A percentile compares a stretch with the other conserved stretches of the same genome.
Evolutionary conservation across 306 rosid genomes (phyloP).

Genomic region (Ziziphus jujuba): DNA sequence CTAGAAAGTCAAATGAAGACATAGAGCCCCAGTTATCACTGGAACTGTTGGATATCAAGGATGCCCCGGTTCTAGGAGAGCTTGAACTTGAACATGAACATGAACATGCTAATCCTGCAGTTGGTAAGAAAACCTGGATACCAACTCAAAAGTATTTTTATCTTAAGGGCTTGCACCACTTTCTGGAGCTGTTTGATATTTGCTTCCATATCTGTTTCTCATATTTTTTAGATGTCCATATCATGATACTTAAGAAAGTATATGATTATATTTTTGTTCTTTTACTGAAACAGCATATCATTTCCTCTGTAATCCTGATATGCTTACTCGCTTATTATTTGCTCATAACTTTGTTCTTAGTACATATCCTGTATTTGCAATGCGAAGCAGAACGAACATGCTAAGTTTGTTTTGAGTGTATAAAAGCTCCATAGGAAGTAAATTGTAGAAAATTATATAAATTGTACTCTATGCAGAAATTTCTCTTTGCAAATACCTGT

Average conservation of each 20-base stretch:
- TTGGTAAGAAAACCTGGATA: slow-evolving; percentile 48
- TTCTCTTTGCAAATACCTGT: slow-evolving; percentile 25
- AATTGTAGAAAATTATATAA: slow-evolving; percentile 24
- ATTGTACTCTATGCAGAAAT: slow-evolving; percentile 34
- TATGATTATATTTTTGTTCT: slow-evolving; percentile 1
- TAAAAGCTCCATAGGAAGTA: slow-evolving; percentile 20
- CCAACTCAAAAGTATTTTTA: slow-evolving; percentile 14
- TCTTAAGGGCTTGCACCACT: slow-evolving; percentile 1
- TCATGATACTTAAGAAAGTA: slow-evolving; percentile 12
- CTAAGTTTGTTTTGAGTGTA: slow-evolving; percentile 19
- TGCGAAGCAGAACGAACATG: slow-evolving; percentile 17
- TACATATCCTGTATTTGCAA: slow-evolving; percentile 16
- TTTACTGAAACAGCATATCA: slow-evolving; percentile 9
- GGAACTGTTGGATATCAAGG: slow-evolving; percentile 31
- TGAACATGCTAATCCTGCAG: slow-evolving; percentile 32
- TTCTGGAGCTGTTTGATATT: slow-evolving; percentile 10
- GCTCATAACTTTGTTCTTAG: not conserved
- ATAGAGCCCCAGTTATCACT: slow-evolving; percentile 36
- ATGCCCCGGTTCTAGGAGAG: slow-evolving; percentile 39
- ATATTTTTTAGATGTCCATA: not conserved
- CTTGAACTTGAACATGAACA: too few species aligned
- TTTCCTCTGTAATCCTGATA: too few species aligned
- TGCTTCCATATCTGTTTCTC: not conserved
- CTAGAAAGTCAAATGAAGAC: slow-evolving; percentile 30
- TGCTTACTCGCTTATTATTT: too few species aligned